Evolutionary conservation across 805 yeast species (phyloP), one percentile per base, ranked within the genome.

Genomic region (Yarrowia sp.): DNA sequence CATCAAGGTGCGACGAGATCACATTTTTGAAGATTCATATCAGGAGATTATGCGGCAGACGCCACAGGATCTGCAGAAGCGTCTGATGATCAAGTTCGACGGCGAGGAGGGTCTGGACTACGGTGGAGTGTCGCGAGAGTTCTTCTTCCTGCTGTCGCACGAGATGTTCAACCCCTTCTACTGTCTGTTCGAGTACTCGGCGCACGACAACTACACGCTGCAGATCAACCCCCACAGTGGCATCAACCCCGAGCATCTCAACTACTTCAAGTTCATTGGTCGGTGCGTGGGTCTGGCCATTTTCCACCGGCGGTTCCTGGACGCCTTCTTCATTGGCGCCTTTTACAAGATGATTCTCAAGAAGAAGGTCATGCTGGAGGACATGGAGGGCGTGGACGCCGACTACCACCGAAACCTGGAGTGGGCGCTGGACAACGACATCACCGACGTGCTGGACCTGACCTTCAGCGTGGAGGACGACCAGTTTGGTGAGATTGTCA

Each of bases 31-130:
- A 80, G 99, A 95, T 79, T 91, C 98, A 42, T 95, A 93, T 79
- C 97, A 96, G 79, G 99, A 95, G 78, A 88, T 95, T 68, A 95
- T 95, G 99, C 89, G 99, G 79, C 99, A 95, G 82, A 89, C 97
- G 2, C 98, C 99, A 19, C 98, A 93, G 79, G 99, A 95, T 77
- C 85, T 95, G 80, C 96, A 95, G 85, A 95, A 95, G 83, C 85
- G 99, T 77, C 82, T 95, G 71, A 95, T 95, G 99, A 95, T 95
- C 79, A 92, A 94, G 78, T 95, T 95, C 75, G 99, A 95, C 74
- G 99, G 99, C 70, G 99, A 95, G 82, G 99, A 95, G 83, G 99
- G 99, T 79, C 85, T 95, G 74, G 99, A 95, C 82, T 95, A 95
- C 77, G 99, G 99, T 84, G 99, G 99, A 77, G 98, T 95, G 70